These are phyloP conservation scores for Colletotrichum scovillei DNA, from an alignment of 2,329 filamentous ascomycete species.

Conservation along the genomic window DNA sequence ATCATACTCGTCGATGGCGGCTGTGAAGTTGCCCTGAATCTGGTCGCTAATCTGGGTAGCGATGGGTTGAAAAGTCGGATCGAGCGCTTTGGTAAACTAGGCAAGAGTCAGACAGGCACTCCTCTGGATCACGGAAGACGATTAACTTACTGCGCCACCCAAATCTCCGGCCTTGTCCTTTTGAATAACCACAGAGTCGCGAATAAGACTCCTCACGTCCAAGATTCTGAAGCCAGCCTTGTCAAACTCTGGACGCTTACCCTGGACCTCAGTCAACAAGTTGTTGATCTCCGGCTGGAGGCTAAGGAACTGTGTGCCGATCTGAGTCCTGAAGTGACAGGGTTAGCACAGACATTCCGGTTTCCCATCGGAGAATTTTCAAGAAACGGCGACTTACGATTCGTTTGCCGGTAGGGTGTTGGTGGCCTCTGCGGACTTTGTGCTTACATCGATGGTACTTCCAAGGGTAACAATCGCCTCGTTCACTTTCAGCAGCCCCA, in stretches of 20 bases:
- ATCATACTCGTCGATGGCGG: conserved; percentile 11
- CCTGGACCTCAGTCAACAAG: conserved; percentile 7
- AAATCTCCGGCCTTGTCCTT: conserved; percentile 22
- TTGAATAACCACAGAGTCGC: conserved; percentile 19
- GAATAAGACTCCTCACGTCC: conserved; percentile 28
- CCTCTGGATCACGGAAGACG: background rate
- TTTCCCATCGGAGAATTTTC: background rate
- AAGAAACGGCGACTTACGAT: conserved; percentile 7
- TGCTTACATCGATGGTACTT: conserved; percentile 1
- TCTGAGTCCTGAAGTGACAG: background rate
- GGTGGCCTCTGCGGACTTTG: conserved; percentile 10
- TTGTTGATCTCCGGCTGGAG: conserved; percentile 24
- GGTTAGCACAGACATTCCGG: background rate
- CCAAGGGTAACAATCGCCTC: conserved; percentile 22
- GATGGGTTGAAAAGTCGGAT: conserved; percentile 1
- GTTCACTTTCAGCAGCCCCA: conserved; percentile 28
- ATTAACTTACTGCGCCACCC: conserved; percentile 3
- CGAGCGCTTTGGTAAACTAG: conserved; percentile 19
- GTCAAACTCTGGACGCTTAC: conserved; percentile 27
- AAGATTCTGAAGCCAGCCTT: conserved; percentile 31
- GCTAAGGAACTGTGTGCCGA: conserved; percentile 8
- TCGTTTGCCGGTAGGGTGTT: conserved; percentile 1
- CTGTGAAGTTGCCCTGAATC: conserved; percentile 17
- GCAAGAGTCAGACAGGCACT: background rate
- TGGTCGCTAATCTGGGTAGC: background rate